Conservation (phyloP, 2,329 filamentous ascomycete genomes). For the Aspergillus transmontanensis region DNA sequence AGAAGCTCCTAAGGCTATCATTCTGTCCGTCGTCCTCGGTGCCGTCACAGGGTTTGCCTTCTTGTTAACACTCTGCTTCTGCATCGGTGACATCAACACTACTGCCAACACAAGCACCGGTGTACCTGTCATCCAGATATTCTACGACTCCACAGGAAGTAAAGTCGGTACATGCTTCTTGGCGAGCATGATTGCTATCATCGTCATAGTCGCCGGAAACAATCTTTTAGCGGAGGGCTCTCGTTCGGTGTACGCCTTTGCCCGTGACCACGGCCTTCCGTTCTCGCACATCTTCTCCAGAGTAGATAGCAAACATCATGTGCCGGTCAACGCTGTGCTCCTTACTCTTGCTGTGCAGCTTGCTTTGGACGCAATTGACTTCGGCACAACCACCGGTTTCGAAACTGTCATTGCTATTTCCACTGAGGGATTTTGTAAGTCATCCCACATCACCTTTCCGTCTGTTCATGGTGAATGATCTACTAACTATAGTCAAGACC, state of each 20-base stretch:
- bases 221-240: slow-evolving; percentile 53
- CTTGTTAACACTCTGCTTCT: slow-evolving; percentile 54
- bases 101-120: slow-evolving; percentile 52
- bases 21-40: slow-evolving; percentile 49
- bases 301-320: slow-evolving; percentile 49
- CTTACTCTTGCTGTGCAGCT: slow-evolving; percentile 53
- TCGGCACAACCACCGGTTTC: slow-evolving; percentile 58
- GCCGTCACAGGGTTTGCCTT: slow-evolving; percentile 53
- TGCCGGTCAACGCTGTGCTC: slow-evolving; percentile 55
- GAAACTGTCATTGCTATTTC: slow-evolving; percentile 60
- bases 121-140: slow-evolving; percentile 57
- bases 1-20: slow-evolving; percentile 49
- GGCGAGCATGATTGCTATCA: slow-evolving; percentile 52
- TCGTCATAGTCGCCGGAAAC: slow-evolving; percentile 49
- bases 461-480: not conserved
- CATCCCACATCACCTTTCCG: not conserved
- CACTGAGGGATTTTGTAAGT: slow-evolving; percentile 59
- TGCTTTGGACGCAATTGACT: slow-evolving; percentile 58
- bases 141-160: slow-evolving; percentile 52
- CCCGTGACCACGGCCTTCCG: slow-evolving; percentile 56
- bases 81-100: slow-evolving; percentile 52
- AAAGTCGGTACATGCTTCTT: slow-evolving; percentile 50
- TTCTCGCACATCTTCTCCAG: slow-evolving; percentile 52
- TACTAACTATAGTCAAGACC: slow-evolving; percentile 36
- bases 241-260: slow-evolving; percentile 48